Percentiles rank a stretch among this genome's conserved stretches.
These are phyloP conservation scores for Trichoderma asperelloides DNA, from an alignment of 495 filamentous ascomycete genomes.

Conservation along the genomic window DNA sequence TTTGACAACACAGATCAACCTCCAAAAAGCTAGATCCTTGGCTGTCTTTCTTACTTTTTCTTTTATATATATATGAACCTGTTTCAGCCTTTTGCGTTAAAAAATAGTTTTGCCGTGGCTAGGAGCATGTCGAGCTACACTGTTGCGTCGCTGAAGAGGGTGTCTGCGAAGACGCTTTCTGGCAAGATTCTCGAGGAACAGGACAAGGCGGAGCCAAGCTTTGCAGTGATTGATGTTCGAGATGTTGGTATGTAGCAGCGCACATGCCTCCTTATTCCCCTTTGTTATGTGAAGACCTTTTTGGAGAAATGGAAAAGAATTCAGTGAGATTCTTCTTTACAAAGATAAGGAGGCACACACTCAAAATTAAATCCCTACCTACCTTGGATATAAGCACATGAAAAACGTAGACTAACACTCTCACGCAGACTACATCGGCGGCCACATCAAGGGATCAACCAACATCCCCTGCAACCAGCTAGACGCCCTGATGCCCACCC, in stretches of 20 bases:
- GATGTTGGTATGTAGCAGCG: constrained; percentile 47
- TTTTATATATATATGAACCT: background rate
- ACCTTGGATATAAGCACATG: no score
- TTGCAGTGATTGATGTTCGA: constrained; percentile 78
- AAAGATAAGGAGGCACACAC: no score
- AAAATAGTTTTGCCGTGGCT: background rate
- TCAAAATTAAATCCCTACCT: no score
- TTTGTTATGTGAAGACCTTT: no score
- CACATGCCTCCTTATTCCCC: no score
- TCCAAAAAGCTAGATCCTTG: no score
- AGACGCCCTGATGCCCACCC: constrained; percentile 67
- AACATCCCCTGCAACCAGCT: constrained; percentile 68
- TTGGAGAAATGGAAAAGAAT: no score
- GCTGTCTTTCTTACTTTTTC: no score
- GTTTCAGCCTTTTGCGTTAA: background rate
- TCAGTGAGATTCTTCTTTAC: no score
- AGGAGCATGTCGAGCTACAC: constrained; percentile 41
- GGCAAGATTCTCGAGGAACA: constrained; percentile 27
- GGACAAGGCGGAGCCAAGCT: constrained; percentile 18
- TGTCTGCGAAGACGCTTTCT: constrained; percentile 51
- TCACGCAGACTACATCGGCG: constrained; percentile 77
- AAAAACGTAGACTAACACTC: background rate
- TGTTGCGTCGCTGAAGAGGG: constrained; percentile 49
- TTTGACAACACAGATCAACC: no score
- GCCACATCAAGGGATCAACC: constrained; percentile 70